Percentiles rank a stretch among this genome's conserved stretches.
These are phyloP conservation scores for Pythium oligandrum DNA, from an alignment of 352 stramenopile genomes.

Conservation along the genomic window DNA sequence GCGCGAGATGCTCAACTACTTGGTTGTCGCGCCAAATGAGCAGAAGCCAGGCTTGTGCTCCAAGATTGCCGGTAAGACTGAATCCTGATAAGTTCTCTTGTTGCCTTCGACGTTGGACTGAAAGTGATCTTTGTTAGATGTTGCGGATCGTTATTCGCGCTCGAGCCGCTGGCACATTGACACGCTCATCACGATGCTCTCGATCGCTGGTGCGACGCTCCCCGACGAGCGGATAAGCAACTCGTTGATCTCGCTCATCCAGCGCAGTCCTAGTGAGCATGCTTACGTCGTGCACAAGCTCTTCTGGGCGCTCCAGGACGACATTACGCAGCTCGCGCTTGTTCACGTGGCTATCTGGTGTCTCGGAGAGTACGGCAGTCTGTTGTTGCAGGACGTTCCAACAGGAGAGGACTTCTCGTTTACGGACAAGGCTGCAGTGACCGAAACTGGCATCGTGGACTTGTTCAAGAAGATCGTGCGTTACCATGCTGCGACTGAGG, in stretches of 20 bases:
- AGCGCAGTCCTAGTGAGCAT: conserved; percentile 86
- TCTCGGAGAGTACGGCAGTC: conserved; percentile 95
- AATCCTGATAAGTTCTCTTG: neutral
- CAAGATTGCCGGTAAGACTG: conserved; percentile 85
- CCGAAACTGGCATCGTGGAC: conserved; percentile 64
- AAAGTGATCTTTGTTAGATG: conserved; percentile 37
- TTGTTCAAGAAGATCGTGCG: conserved; percentile 79
- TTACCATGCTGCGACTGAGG: conserved; percentile 75
- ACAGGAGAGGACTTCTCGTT: conserved; percentile 52
- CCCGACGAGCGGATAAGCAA: conserved; percentile 92
- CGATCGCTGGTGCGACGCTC: conserved; percentile 93
- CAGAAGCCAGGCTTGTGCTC: conserved; percentile 95
- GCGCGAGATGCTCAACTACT: conserved; percentile 99
- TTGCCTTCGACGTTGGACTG: neutral
- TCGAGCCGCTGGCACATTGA: conserved; percentile 93
- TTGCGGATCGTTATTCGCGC: conserved; percentile 77
- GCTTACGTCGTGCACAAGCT: conserved; percentile 97
- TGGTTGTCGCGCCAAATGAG: conserved; percentile 95
- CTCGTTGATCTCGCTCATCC: conserved; percentile 95
- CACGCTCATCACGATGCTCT: conserved; percentile 98
- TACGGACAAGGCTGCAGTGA: conserved; percentile 55
- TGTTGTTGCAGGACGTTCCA: conserved; percentile 77
- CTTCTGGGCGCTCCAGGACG: conserved; percentile 93
- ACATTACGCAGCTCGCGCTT: conserved; percentile 93
- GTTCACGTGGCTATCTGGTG: conserved; percentile 98